Evolutionary conservation across 1,284 basidiomycete genomes (phyloP).

Genomic region (Ustilago loliicola): DNA sequence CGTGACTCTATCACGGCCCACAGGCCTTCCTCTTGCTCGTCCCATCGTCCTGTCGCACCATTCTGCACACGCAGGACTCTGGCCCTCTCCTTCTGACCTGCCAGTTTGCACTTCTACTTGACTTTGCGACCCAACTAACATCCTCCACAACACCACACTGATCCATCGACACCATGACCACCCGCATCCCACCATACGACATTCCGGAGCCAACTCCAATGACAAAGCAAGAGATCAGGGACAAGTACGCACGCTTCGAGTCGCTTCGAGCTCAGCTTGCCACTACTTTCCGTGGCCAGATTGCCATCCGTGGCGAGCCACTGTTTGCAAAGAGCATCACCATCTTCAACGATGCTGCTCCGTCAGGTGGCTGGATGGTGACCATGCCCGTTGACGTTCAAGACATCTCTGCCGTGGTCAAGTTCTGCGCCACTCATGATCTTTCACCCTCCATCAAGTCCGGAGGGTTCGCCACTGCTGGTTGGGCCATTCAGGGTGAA

Average conservation of each 20-base stretch:
- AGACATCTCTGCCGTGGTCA: slow-evolving; percentile 54
- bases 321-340: slow-evolving; percentile 48
- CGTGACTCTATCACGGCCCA: slow-evolving; percentile 34
- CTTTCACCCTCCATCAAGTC: slow-evolving; percentile 87
- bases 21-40: slow-evolving; percentile 27
- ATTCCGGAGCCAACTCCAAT: slow-evolving; percentile 43
- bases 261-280: slow-evolving; percentile 34
- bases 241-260: slow-evolving; percentile 37
- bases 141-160: neutral
- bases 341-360: slow-evolving; percentile 61
- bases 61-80: slow-evolving; percentile 49
- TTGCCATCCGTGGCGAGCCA: slow-evolving; percentile 45
- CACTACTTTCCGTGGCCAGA: slow-evolving; percentile 37
- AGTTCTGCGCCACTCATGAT: slow-evolving; percentile 77
- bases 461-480: slow-evolving; percentile 88
- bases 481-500: slow-evolving; percentile 86
- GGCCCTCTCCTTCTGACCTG: slow-evolving; percentile 2
- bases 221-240: slow-evolving; percentile 26
- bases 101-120: neutral
- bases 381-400: slow-evolving; percentile 40
- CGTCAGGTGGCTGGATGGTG: slow-evolving; percentile 57
- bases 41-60: slow-evolving; percentile 42
- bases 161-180: slow-evolving; percentile 17
- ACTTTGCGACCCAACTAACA: neutral
- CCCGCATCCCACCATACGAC: slow-evolving; percentile 49